A percentile compares a stretch with the other conserved stretches of the same genome.
phyloP scores from a whole-genome alignment of 2,329 filamentous ascomycete genomes.

The Fusarium hainanense region DNA sequence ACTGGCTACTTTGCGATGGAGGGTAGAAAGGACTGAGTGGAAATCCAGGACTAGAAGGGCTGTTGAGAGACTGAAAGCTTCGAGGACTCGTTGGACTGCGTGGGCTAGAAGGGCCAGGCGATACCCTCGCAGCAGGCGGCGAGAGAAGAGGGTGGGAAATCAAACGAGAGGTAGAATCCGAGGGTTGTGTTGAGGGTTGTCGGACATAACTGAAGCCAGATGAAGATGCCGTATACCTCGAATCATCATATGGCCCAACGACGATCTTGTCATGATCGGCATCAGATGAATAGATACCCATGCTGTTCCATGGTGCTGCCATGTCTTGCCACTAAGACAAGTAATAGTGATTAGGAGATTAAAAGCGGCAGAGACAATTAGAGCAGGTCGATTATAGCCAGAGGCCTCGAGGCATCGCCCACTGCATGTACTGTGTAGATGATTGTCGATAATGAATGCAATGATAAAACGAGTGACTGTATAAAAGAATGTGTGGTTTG shows the following conservation, averaged over 20 bases:
- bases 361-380: neutral
- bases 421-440: neutral
- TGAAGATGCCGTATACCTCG: slow-evolving; percentile 31
- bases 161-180: slow-evolving; percentile 37
- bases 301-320: slow-evolving; percentile 35
- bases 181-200: slow-evolving; percentile 38
- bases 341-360: neutral
- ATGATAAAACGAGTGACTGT: neutral
- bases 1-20: slow-evolving; percentile 34
- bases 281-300: slow-evolving; percentile 27
- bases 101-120: slow-evolving; percentile 34
- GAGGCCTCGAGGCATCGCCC: slow-evolving; percentile 20
- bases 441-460: neutral
- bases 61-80: slow-evolving; percentile 27
- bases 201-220: slow-evolving; percentile 35
- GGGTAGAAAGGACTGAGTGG: slow-evolving; percentile 38
- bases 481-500: neutral
- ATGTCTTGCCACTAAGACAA: slow-evolving; percentile 27
- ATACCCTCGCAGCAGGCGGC: slow-evolving; percentile 34
- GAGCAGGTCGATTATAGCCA: neutral
- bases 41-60: slow-evolving; percentile 35
- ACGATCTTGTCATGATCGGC: slow-evolving; percentile 28
- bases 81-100: slow-evolving; percentile 28
- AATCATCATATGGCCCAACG: slow-evolving; percentile 30
- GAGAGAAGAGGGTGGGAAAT: slow-evolving; percentile 39